Percentiles rank a stretch among this genome's conserved stretches.
phyloP scores from a whole-genome alignment of 768 basidiomycete genomes.

The Auricularia sp. region DNA sequence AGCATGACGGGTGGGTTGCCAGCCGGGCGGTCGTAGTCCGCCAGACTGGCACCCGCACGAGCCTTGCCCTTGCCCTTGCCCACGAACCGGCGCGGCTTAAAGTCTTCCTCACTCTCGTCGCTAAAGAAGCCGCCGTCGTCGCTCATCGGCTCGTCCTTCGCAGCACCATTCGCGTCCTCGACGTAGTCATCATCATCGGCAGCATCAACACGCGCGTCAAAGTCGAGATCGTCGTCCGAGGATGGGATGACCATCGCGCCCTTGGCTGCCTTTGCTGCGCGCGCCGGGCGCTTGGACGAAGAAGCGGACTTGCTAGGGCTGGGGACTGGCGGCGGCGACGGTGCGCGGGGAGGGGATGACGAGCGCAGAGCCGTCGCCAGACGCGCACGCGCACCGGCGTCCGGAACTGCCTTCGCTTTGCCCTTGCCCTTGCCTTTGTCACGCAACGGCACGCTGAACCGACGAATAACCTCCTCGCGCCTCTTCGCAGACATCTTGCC shows the following conservation, averaged over 20 bases:
- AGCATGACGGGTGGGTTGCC: constrained; percentile 71
- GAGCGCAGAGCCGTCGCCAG: too few species aligned
- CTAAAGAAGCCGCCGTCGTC: constrained; percentile 20
- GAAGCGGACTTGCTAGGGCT: too few species aligned
- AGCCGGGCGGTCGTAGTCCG: constrained; percentile 14
- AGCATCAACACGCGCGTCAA: constrained; percentile 3
- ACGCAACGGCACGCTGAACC: constrained; percentile 57
- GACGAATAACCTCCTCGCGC: constrained; percentile 65
- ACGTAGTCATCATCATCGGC: constrained; percentile 16
- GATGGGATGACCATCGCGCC: not conserved
- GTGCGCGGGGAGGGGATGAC: not conserved
- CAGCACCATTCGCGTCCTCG: not conserved
- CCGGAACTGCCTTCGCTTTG: constrained; percentile 17
- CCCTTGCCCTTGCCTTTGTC: not conserved
- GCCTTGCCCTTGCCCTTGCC: constrained; percentile 18
- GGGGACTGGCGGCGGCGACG: not conserved
- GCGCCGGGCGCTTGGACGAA: not conserved
- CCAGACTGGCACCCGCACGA: constrained; percentile 5
- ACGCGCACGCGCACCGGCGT: too few species aligned
- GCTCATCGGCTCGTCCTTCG: not conserved
- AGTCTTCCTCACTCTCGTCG: constrained; percentile 24
- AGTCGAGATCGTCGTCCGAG: constrained; percentile 1
- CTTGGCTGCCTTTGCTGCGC: not conserved
- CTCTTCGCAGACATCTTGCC: constrained; percentile 75
- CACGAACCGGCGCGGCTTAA: constrained; percentile 27